A percentile compares a stretch with the other conserved stretches of the same genome.
Conservation (phyloP, 768 basidiomycete species). For the Podaxis carcinomalis region DNA sequence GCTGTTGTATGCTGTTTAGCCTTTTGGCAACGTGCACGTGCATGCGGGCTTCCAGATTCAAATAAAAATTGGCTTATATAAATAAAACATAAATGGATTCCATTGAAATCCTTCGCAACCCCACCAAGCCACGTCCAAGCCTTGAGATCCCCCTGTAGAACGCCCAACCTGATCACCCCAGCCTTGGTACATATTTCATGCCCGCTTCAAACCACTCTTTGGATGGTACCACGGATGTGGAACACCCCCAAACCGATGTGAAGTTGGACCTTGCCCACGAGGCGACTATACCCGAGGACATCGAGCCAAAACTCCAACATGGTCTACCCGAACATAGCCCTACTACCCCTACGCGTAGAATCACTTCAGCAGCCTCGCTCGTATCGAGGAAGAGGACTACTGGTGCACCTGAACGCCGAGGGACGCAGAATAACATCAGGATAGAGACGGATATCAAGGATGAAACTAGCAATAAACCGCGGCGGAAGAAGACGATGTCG, state of each 20-base stretch:
- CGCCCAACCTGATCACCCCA: not conserved
- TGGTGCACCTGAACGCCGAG: not conserved
- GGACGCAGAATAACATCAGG: not conserved
- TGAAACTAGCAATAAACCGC: too few relatives aligned
- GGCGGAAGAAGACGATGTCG: not conserved
- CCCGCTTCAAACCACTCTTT: not conserved
- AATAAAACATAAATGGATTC: too few relatives aligned
- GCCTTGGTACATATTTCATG: not conserved
- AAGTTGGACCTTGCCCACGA: not conserved
- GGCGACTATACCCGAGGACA: not conserved
- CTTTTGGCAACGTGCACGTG: too few relatives aligned
- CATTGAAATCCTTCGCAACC: too few relatives aligned
- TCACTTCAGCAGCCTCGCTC: not conserved
- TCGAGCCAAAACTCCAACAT: not conserved
- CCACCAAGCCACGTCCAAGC: too few relatives aligned
- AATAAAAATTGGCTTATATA: too few relatives aligned
- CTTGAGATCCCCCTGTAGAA: too few relatives aligned
- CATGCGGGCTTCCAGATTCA: too few relatives aligned
- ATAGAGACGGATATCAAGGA: not conserved
- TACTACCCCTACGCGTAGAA: not conserved
- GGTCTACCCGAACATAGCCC: not conserved
- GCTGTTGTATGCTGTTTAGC: too few relatives aligned
- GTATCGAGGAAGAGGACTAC: not conserved
- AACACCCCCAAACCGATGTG: not conserved
- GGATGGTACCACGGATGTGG: not conserved